A percentile compares a stretch with the other conserved stretches of the same genome.
phyloP scores from a whole-genome alignment of 192 early-diverging fungal species.

The Backusella macrospora region DNA sequence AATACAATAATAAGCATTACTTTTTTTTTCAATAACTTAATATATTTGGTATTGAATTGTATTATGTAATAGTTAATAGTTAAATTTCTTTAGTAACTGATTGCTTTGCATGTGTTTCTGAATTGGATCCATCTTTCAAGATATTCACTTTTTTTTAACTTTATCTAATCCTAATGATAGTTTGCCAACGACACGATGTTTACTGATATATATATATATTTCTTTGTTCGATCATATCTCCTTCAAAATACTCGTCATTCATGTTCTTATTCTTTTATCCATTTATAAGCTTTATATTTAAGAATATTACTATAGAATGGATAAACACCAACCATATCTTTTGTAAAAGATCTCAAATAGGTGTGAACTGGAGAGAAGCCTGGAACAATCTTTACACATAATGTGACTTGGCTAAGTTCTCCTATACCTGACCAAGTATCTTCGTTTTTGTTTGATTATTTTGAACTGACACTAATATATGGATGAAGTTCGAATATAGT shows the following conservation, averaged over 20 bases:
- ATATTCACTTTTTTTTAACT: slow-evolving; percentile 31
- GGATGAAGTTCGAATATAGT: slow-evolving; percentile 21
- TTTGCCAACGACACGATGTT: slow-evolving; percentile 28
- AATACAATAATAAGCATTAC: too few relatives aligned
- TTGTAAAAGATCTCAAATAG: slow-evolving; percentile 19
- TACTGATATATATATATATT: slow-evolving; percentile 23
- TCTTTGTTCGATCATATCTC: slow-evolving; percentile 11
- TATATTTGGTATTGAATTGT: neutral
- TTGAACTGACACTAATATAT: neutral
- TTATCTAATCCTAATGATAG: slow-evolving; percentile 26
- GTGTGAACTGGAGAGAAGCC: slow-evolving; percentile 34
- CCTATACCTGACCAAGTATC: slow-evolving; percentile 24
- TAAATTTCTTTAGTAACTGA: slow-evolving; percentile 28
- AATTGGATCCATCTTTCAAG: slow-evolving; percentile 30
- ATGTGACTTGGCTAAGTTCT: slow-evolving; percentile 11
- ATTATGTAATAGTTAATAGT: neutral
- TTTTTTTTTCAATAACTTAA: too few relatives aligned
- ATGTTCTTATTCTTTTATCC: slow-evolving; percentile 19
- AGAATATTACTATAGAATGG: slow-evolving; percentile 28
- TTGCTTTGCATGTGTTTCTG: slow-evolving; percentile 23
- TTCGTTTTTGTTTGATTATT: slow-evolving; percentile 33
- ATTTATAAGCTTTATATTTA: slow-evolving; percentile 21
- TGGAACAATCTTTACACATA: slow-evolving; percentile 29
- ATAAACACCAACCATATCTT: slow-evolving; percentile 36
- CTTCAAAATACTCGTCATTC: slow-evolving; percentile 22